Conservation (phyloP, 495 filamentous ascomycete species). For the Aspergillus steynii region DNA sequence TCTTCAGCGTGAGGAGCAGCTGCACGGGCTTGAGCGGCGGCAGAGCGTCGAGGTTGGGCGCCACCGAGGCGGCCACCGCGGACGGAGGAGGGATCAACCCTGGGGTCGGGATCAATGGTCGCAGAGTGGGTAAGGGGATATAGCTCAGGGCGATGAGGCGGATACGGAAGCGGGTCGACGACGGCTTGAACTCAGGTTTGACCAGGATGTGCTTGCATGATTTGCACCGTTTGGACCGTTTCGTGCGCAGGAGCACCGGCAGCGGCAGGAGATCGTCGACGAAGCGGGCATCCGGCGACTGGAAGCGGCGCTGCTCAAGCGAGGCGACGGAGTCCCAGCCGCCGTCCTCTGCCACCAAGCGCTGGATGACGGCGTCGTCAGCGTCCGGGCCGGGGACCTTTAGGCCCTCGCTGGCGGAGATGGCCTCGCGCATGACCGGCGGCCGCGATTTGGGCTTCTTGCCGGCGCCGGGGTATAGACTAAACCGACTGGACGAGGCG, state of each 20-base stretch:
- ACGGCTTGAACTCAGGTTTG: slow-evolving; percentile 89
- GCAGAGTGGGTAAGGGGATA: slow-evolving; percentile 76
- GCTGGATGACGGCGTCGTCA: slow-evolving; percentile 47
- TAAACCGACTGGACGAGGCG: slow-evolving; percentile 54
- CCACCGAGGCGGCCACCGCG: slow-evolving; percentile 20
- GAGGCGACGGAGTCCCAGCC: slow-evolving; percentile 58
- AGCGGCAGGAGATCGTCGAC: slow-evolving; percentile 71
- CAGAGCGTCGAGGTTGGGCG: slow-evolving; percentile 51
- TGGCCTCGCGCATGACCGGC: slow-evolving; percentile 75
- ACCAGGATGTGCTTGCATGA: slow-evolving; percentile 92
- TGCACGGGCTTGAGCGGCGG: slow-evolving; percentile 70
- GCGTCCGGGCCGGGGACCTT: slow-evolving; percentile 51
- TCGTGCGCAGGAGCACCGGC: slow-evolving; percentile 79
- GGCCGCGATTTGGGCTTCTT: slow-evolving; percentile 69
- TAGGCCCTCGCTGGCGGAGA: slow-evolving; percentile 67
- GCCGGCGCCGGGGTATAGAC: slow-evolving; percentile 50
- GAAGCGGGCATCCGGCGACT: slow-evolving; percentile 55
- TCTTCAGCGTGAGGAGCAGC: slow-evolving; percentile 83
- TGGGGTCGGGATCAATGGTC: slow-evolving; percentile 55
- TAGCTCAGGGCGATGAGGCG: slow-evolving; percentile 85
- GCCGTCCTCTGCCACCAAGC: slow-evolving; percentile 42
- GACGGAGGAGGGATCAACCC: slow-evolving; percentile 24
- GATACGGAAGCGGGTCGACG: slow-evolving; percentile 84
- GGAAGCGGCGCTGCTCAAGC: slow-evolving; percentile 49
- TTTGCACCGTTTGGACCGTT: slow-evolving; percentile 89